Percentiles rank a stretch among this genome's conserved stretches.
Conservation (phyloP, 2,329 filamentous ascomycete genomes). For the Metarhizium rileyi region DNA sequence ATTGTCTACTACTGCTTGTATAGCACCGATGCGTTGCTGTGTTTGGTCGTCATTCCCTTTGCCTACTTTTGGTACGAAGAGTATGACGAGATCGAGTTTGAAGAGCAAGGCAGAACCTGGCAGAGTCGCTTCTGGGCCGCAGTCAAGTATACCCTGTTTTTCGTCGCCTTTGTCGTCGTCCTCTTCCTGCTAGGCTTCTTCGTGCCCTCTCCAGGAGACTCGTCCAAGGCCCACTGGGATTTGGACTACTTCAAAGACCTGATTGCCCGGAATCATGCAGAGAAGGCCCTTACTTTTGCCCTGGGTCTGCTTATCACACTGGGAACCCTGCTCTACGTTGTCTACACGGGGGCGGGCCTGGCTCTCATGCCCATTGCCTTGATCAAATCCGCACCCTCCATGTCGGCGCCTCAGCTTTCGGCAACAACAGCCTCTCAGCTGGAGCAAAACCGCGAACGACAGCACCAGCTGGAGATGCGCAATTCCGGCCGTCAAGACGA, state of each 20-base stretch:
- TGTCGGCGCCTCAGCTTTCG: constrained; percentile 71
- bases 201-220: constrained; percentile 66
- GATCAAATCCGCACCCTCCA: constrained; percentile 82
- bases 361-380: constrained; percentile 82
- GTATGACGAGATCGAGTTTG: constrained; percentile 82
- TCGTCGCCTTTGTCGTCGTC: constrained; percentile 68
- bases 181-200: constrained; percentile 93
- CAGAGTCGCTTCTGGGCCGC: constrained; percentile 69
- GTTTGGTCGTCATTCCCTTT: constrained; percentile 83
- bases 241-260: constrained; percentile 87
- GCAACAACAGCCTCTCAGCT: constrained; percentile 72
- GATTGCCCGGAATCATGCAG: constrained; percentile 69
- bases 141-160: constrained; percentile 81
- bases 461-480: constrained; percentile 81
- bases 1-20: constrained; percentile 91
- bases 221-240: constrained; percentile 58
- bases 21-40: constrained; percentile 82
- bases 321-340: constrained; percentile 73
- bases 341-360: constrained; percentile 84
- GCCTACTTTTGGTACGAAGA: constrained; percentile 98
- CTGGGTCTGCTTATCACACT: constrained; percentile 81
- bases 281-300: constrained; percentile 84
- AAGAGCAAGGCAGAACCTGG: constrained; percentile 68
- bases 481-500: constrained; percentile 65
- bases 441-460: constrained; percentile 80